Evolutionary conservation across 306 rosid species (phyloP).

Genomic region (Albizia julibrissin): DNA sequence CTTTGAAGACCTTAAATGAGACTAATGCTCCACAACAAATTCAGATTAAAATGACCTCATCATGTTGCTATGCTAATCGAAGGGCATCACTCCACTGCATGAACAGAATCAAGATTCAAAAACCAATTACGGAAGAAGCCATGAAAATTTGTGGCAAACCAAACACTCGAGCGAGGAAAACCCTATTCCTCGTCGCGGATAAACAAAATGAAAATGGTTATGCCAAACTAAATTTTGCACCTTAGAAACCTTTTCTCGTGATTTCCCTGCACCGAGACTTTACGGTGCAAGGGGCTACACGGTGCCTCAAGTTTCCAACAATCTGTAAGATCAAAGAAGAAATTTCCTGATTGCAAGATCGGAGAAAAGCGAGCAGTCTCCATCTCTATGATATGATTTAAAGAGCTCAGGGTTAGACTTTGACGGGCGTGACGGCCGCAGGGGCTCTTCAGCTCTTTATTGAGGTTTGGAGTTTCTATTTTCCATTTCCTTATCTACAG

Average conservation of each 20-base stretch:
- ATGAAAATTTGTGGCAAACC: slow-evolving; percentile 31
- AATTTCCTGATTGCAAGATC: neutral
- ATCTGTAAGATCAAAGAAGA: neutral
- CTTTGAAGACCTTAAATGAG: slow-evolving; percentile 45
- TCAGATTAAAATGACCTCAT: slow-evolving; percentile 42
- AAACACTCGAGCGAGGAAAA: neutral
- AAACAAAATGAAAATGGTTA: neutral
- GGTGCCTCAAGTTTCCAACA: slow-evolving; percentile 31
- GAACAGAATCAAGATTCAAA: neutral
- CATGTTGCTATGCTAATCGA: slow-evolving; percentile 43
- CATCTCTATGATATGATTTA: no score
- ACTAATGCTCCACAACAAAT: slow-evolving; percentile 31
- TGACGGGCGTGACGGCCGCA: no score
- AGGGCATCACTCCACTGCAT: neutral
- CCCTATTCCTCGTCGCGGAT: slow-evolving; percentile 1
- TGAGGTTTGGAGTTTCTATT: no score
- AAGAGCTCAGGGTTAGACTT: no score
- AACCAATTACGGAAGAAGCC: neutral
- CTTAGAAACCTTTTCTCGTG: slow-evolving; percentile 42
- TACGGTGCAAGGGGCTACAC: slow-evolving; percentile 52
- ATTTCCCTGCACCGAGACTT: slow-evolving; percentile 51
- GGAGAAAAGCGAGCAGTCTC: neutral
- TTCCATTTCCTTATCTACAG: neutral
- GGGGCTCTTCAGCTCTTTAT: no score
- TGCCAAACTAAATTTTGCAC: slow-evolving; percentile 54